These are phyloP conservation scores for Tolypocladium capitatum DNA, from an alignment of 2,329 filamentous ascomycete species.

Conservation along the genomic window DNA sequence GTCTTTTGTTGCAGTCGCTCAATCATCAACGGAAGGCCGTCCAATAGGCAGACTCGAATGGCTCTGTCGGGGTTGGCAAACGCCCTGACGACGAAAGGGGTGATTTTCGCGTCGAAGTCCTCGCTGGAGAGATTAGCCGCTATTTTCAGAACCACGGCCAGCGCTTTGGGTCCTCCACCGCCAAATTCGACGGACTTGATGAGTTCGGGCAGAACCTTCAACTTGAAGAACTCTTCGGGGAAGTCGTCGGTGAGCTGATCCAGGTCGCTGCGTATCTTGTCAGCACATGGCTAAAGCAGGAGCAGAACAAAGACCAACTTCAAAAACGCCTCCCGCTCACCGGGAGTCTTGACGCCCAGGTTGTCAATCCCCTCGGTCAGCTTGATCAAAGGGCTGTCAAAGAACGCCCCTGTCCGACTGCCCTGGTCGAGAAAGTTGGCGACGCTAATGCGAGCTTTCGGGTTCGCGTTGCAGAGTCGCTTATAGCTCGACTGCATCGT, in stretches of 20 bases:
- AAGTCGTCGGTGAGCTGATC: constrained; percentile 85
- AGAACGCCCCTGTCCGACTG: constrained; percentile 68
- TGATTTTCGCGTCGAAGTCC: constrained; percentile 75
- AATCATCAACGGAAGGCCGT: constrained; percentile 82
- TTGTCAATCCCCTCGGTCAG: constrained; percentile 88
- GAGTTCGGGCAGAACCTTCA: constrained; percentile 88
- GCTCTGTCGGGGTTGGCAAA: constrained; percentile 88
- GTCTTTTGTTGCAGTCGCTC: constrained; percentile 76
- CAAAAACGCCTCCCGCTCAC: constrained; percentile 74
- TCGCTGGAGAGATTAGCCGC: constrained; percentile 74
- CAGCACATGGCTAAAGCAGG: constrained; percentile 14
- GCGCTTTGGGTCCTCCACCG: constrained; percentile 84
- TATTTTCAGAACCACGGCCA: constrained; percentile 82
- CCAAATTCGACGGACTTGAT: constrained; percentile 99
- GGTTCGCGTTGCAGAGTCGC: constrained; percentile 74
- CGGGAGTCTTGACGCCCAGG: constrained; percentile 72
- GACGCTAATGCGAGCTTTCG: constrained; percentile 75
- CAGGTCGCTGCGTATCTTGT: constrained; percentile 45
- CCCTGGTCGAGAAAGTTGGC: constrained; percentile 85
- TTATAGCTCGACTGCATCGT: constrained; percentile 88
- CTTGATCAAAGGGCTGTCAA: constrained; percentile 84
- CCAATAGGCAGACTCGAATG: constrained; percentile 78
- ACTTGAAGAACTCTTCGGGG: constrained; percentile 94
- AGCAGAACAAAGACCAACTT: constrained; percentile 29
- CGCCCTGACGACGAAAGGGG: constrained; percentile 72